phyloP scores from a whole-genome alignment of 2,329 filamentous ascomycete genomes.

The Fusarium neocosmosporiellum region DNA sequence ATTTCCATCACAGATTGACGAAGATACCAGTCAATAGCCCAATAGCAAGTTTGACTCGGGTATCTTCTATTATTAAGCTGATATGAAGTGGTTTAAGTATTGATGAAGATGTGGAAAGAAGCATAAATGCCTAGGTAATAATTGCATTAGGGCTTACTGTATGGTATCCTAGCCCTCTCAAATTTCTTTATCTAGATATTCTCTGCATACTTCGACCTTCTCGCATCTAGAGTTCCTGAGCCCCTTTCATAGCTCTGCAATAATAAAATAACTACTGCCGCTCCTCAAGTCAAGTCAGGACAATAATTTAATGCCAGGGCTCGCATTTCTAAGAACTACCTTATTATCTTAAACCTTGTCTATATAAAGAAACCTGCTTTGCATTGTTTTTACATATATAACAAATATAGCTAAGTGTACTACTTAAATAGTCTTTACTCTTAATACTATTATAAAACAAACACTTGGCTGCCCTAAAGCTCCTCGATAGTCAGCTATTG shows the following conservation, averaged over 20 bases:
- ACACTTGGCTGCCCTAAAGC: too few relatives aligned
- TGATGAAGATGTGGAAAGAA: not conserved
- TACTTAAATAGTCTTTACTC: too few relatives aligned
- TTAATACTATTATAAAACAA: too few relatives aligned
- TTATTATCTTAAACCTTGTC: too few relatives aligned
- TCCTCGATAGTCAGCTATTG: not conserved
- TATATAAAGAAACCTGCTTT: too few relatives aligned
- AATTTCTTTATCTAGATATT: not conserved
- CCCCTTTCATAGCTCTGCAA: not conserved
- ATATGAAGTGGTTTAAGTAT: too few relatives aligned
- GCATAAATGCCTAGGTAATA: too few relatives aligned
- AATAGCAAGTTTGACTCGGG: not conserved
- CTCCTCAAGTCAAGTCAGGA: not conserved
- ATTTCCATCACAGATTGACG: not conserved
- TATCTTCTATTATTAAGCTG: not conserved
- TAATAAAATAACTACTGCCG: not conserved
- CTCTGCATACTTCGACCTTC: not conserved
- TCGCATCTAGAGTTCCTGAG: not conserved
- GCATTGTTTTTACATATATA: too few relatives aligned
- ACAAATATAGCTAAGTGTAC: too few relatives aligned
- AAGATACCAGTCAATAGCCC: not conserved
- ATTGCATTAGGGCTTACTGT: fast-evolving
- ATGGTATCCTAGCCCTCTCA: not conserved
- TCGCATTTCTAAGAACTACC: not conserved
- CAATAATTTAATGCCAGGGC: not conserved